These are phyloP conservation scores for Ceratocystis papillata DNA, from an alignment of 2,329 filamentous ascomycete species.

Conservation along the genomic window DNA sequence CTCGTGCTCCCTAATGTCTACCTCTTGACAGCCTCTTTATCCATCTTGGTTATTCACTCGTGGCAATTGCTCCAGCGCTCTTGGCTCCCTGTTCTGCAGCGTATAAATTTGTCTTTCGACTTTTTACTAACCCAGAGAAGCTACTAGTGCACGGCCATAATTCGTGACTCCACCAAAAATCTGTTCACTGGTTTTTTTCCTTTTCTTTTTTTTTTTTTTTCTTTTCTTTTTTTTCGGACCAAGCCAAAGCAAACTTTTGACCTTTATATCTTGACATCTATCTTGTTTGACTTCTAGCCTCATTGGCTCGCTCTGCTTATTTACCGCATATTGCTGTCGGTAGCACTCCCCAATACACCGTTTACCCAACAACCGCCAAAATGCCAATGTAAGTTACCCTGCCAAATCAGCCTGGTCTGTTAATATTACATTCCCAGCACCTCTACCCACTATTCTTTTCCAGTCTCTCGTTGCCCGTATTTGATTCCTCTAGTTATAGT, in stretches of 20 bases:
- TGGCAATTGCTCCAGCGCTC: too few species aligned
- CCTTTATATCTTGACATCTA: too few species aligned
- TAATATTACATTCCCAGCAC: not conserved
- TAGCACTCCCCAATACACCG: not conserved
- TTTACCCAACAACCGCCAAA: not conserved
- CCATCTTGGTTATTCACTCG: too few species aligned
- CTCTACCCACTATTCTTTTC: not conserved
- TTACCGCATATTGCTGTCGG: not conserved
- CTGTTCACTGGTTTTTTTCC: constrained; percentile 11
- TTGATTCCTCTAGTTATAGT: constrained; percentile 12
- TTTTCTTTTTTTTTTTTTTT: not conserved
- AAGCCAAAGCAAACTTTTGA: too few species aligned
- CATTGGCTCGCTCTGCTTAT: not conserved
- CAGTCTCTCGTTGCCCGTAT: not conserved
- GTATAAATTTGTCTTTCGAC: not conserved
- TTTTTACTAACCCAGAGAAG: not conserved
- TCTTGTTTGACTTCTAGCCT: not conserved
- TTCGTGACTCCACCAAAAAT: constrained; percentile 15
- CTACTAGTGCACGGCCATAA: constrained; percentile 3
- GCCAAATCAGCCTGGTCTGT: too few species aligned
- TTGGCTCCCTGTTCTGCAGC: not conserved
- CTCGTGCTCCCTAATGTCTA: too few species aligned
- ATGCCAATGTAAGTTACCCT: constrained; percentile 24
- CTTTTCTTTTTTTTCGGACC: not conserved
- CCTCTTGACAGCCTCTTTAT: too few species aligned